phyloP scores from a whole-genome alignment of 1,139 yeast genomes.

The Geotrichum europaeum region DNA sequence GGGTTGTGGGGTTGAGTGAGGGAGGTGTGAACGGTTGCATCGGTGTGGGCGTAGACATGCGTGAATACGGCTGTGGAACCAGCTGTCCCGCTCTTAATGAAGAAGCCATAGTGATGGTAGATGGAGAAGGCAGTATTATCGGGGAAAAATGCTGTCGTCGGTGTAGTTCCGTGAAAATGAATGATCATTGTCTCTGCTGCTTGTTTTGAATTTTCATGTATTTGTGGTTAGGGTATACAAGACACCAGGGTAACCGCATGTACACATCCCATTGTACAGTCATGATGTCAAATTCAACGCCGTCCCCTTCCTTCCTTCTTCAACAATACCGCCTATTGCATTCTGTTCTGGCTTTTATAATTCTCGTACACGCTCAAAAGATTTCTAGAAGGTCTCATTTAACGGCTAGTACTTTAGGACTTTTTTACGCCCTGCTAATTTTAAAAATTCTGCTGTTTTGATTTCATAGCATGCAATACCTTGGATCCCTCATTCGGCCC shows the following conservation, averaged over 20 bases:
- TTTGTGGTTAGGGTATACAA: slow-evolving; percentile 5
- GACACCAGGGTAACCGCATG: slow-evolving; percentile 7
- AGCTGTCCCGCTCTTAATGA: slow-evolving; percentile 15
- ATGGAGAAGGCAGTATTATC: neutral
- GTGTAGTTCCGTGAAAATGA: neutral
- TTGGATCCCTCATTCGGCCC: neutral
- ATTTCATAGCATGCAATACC: neutral
- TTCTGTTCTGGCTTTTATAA: neutral
- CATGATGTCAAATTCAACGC: neutral
- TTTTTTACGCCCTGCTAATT: neutral
- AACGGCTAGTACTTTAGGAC: neutral
- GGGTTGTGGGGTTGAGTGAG: slow-evolving; percentile 15
- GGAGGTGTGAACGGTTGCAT: slow-evolving; percentile 22
- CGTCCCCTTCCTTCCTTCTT: neutral
- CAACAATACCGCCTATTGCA: neutral
- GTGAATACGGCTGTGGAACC: slow-evolving; percentile 21
- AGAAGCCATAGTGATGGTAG: slow-evolving; percentile 2
- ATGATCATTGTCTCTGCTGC: neutral
- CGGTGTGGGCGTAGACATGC: slow-evolving; percentile 23
- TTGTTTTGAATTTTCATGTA: neutral
- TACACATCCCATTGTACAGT: neutral
- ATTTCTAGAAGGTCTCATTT: neutral
- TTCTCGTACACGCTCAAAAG: neutral
- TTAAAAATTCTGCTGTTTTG: neutral
- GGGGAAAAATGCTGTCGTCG: neutral